These are phyloP conservation scores for Coemansia sp. DNA, from an alignment of 192 early-diverging fungal genomes.

Conservation along the genomic window DNA sequence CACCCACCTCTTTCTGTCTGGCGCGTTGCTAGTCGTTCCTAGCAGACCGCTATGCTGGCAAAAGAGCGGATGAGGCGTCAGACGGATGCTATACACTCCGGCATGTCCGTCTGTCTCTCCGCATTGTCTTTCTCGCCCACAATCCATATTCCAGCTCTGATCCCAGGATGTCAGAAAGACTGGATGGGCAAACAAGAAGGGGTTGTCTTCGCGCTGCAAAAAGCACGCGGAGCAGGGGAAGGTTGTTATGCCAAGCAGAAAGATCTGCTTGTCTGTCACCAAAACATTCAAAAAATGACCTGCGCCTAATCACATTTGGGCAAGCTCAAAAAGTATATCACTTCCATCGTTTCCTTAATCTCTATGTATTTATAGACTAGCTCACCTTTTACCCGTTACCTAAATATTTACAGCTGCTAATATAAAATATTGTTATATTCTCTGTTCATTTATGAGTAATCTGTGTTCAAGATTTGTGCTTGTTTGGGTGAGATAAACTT, in stretches of 20 bases:
- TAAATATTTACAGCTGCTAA: too few relatives aligned
- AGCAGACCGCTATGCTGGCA: neutral
- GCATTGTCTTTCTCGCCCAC: neutral
- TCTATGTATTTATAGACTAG: too few relatives aligned
- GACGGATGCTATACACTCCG: neutral
- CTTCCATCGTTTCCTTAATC: too few relatives aligned
- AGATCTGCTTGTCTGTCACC: slow-evolving; percentile 1
- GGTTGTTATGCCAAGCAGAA: neutral
- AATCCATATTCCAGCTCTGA: neutral
- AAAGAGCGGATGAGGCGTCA: neutral
- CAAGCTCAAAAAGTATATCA: too few relatives aligned
- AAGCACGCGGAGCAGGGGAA: neutral
- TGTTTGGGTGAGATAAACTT: too few relatives aligned
- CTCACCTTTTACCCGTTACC: too few relatives aligned
- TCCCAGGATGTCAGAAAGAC: neutral
- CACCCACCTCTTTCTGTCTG: neutral
- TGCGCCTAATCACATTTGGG: neutral
- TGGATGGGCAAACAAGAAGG: neutral
- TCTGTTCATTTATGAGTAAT: too few relatives aligned
- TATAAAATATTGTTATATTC: too few relatives aligned
- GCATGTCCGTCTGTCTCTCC: neutral
- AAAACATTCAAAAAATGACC: neutral
- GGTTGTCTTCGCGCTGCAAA: neutral
- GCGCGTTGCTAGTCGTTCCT: neutral
- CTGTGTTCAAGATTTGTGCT: too few relatives aligned